These are phyloP conservation scores for Pichia sporocuriosa DNA, from an alignment of 805 yeast species.

Conservation along the genomic window DNA sequence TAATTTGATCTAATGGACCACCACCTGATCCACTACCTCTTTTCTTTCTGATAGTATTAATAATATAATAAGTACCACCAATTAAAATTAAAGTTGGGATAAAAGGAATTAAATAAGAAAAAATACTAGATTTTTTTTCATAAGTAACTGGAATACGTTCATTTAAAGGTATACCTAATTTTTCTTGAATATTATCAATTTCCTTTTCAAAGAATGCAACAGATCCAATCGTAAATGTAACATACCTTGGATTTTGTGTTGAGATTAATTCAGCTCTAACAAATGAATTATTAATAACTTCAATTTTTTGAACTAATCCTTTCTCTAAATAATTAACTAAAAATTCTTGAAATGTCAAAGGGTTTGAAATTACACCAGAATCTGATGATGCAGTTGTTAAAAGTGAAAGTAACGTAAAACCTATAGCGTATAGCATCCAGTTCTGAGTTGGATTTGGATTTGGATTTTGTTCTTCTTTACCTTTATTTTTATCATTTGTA, in stretches of 20 bases:
- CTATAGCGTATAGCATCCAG: conserved; percentile 25
- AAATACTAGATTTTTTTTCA: conserved; percentile 60
- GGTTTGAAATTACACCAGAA: conserved; percentile 17
- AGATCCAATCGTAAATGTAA: conserved; percentile 78
- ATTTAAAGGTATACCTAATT: conserved; percentile 50
- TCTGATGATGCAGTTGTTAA: conserved; percentile 9
- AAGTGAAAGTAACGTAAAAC: conserved; percentile 19
- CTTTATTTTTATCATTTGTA: conserved; percentile 8
- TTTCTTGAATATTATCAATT: conserved; percentile 68
- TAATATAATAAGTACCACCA: conserved; percentile 78
- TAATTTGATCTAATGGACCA: conserved; percentile 77
- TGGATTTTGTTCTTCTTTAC: conserved; percentile 11
- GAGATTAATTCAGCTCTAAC: conserved; percentile 56
- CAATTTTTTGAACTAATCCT: conserved; percentile 65
- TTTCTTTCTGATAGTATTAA: conserved; percentile 23
- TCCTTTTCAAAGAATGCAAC: conserved; percentile 81
- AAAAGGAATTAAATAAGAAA: conserved; percentile 61
- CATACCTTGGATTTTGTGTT: conserved; percentile 23
- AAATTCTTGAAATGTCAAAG: conserved; percentile 90
- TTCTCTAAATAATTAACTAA: conserved; percentile 65
- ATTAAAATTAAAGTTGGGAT: conserved; percentile 85
- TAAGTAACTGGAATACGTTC: conserved; percentile 79
- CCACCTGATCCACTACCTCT: conserved; percentile 51
- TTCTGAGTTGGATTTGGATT: conserved; percentile 13
- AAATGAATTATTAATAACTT: conserved; percentile 68